Base-by-base conservation (phyloP, 768 basidiomycete species). In the Pluteus cervinus region DNA sequence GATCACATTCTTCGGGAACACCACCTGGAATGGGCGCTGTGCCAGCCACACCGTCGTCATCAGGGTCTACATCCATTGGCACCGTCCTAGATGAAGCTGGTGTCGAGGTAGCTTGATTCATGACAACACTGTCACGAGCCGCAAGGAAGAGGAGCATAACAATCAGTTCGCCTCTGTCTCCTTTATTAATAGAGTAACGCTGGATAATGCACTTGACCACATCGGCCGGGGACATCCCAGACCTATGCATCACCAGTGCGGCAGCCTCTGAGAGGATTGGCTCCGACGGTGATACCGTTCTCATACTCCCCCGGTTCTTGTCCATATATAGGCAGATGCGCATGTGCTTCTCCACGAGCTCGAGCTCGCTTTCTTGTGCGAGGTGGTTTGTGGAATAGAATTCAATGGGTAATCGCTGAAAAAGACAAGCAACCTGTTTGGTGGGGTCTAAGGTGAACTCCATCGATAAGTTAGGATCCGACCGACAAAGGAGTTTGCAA, bases 231-330 rank as follows among this genome's bases (percentile, higher is more conserved):
- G 9, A 9, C 7, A 24, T 18, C n/a, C 4, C 11, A n/a, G n/a
- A n/a, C n/a, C n/a, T n/a, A 20, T 29, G 16, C 46, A 48, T 51
- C 14, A 49, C 17, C 9, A 9, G 24, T 18, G 37, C 46, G 12
- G 56, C 49, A 14, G 51, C 55, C 42, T 56, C 56, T 2, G 53
- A 43, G 4, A 58, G 48, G 14, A 56, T 24, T 20, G 54, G 55
- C 41, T 57, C 55, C 3, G 55, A 57, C 5, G 49, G 39, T 22
- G 49, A 45, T 7, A 45, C 23, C 11, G 54, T 57, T 24, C 37
- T 33, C 39, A 53, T 41, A 21, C 22, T 39, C 29, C 50, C 38
- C 25, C 47, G 39, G 5, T 36, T 39, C 21, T 34, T 22, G 24
- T 36, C 44, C 17, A 53, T 20, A 22, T 15, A 1, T 35, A 35